Base-by-base conservation (phyloP, 768 basidiomycete genomes). In the Rhizopogon vulgaris region DNA sequence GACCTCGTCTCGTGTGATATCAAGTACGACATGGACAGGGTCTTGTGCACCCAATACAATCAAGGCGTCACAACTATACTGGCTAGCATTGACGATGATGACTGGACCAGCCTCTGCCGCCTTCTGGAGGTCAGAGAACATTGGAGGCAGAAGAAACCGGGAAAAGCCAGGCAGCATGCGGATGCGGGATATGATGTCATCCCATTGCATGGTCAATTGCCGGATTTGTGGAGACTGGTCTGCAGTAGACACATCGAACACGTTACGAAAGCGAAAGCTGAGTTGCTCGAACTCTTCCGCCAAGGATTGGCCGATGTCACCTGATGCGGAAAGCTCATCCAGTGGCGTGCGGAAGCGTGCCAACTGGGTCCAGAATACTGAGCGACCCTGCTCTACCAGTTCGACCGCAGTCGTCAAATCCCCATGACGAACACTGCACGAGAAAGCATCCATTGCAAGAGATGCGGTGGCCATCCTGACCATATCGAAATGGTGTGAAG, bases 311-410 rank as follows among this genome's bases (percentile, higher is more conserved):
- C 63, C 63, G 5, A 18, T 40, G 0, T 52, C 52, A 15, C 62
- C 38, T 6, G 53, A 15, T 0, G 49, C 55, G 5, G 60, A 61
- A 10, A 68, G 38, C 0, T 22, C 52, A 2, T 68, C 65, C 9
- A 69, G 53, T 7, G 67, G 60, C 4, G 58, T 65, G 14, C 58
- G 60, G 25, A 54, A 61, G 25, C 63, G 62, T 1, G 58, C 53
- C 49, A 69, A 24, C 8, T 65, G 60, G 2, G 67, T 57, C 67
- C 67, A 68, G 24, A 69, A 18, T 3, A 69, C 28, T 2, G 60
- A 58, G 1, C 61, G 55, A 1, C 64, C 64, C 22, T 69, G 63
- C 40, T 68, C 67, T 2, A 71, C 59, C 59, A 71, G 66, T 40
- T 73, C 70, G 5, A 73, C 53, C 28, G 63, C 67, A 27, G 56